phyloP scores from a whole-genome alignment of 2,329 filamentous ascomycete genomes.

The Stachybotrys chartarum region DNA sequence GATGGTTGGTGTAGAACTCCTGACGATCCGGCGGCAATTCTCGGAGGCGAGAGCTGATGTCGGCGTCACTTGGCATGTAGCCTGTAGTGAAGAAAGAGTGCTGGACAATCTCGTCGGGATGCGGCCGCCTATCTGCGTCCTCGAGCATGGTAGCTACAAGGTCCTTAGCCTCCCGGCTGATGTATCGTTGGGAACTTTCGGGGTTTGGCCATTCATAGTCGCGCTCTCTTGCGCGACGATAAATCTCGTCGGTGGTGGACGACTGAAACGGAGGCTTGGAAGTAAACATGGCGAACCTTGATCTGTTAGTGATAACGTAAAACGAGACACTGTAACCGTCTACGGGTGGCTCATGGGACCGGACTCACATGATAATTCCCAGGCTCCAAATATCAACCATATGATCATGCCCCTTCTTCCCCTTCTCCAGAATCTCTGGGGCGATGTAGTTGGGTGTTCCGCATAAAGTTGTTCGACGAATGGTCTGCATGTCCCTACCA shows the following conservation, averaged over 20 bases:
- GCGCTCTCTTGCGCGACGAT: conserved; percentile 60
- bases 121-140: conserved; percentile 66
- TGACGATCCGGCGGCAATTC: conserved; percentile 49
- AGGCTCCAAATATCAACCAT: conserved; percentile 98
- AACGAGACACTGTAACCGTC: background rate
- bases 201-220: conserved; percentile 75
- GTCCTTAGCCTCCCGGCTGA: conserved; percentile 69
- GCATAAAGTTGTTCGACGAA: conserved; percentile 84
- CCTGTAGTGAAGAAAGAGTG: conserved; percentile 74
- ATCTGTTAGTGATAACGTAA: background rate
- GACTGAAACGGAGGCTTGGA: conserved; percentile 97
- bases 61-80: conserved; percentile 57
- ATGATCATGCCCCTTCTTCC: conserved; percentile 89
- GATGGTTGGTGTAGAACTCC: conserved; percentile 48
- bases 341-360: background rate
- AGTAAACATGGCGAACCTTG: conserved; percentile 88
- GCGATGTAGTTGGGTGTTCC: conserved; percentile 98
- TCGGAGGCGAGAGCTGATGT: conserved; percentile 52
- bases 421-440: conserved; percentile 91
- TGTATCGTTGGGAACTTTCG: conserved; percentile 59
- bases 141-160: conserved; percentile 70
- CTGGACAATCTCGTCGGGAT: conserved; percentile 70
- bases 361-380: conserved; percentile 82
- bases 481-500: conserved; percentile 79
- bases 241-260: conserved; percentile 79